Percentiles rank a stretch among this genome's conserved stretches.
Evolutionary conservation across 2,329 filamentous ascomycete genomes (phyloP).

Genomic region (Neofusicoccum sp.): DNA sequence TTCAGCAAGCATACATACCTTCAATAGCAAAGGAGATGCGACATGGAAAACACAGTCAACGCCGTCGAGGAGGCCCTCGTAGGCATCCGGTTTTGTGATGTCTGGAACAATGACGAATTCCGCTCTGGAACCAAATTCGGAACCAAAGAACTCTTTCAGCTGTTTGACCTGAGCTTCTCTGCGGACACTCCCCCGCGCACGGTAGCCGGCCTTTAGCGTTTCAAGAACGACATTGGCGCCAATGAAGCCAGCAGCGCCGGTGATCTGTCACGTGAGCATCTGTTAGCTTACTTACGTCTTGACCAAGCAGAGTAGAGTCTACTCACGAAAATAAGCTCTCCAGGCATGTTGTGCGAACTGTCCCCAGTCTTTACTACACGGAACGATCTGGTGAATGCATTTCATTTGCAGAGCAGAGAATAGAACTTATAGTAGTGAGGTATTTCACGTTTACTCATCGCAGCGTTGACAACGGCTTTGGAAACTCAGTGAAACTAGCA

Average conservation of each 20-base stretch:
- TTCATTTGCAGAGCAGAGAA: too few species aligned
- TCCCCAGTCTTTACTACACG: too few species aligned
- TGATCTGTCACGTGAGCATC: not conserved
- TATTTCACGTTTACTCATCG: not conserved
- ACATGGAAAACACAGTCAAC: slow-evolving; percentile 31
- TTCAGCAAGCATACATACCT: not conserved
- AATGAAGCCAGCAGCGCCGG: slow-evolving; percentile 17
- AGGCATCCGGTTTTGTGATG: slow-evolving; percentile 20
- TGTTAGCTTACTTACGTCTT: not conserved
- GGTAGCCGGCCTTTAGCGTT: slow-evolving; percentile 17
- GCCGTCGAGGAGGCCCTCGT: slow-evolving; percentile 22
- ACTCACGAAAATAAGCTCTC: slow-evolving; percentile 13
- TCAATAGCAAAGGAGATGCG: slow-evolving; percentile 29
- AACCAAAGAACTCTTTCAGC: slow-evolving; percentile 19
- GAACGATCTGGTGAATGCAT: too few species aligned
- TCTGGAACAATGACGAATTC: slow-evolving; percentile 23
- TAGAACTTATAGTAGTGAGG: too few species aligned
- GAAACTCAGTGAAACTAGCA: too few species aligned
- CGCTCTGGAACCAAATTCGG: slow-evolving; percentile 15
- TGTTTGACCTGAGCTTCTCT: slow-evolving; percentile 21
- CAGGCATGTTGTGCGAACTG: slow-evolving; percentile 3
- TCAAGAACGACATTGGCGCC: slow-evolving; percentile 16
- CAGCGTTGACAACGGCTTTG: too few species aligned
- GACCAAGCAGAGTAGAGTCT: not conserved
- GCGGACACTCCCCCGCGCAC: slow-evolving; percentile 15